Conservation (phyloP, 148 eudicot species). For the Heliosperma pusillum region DNA sequence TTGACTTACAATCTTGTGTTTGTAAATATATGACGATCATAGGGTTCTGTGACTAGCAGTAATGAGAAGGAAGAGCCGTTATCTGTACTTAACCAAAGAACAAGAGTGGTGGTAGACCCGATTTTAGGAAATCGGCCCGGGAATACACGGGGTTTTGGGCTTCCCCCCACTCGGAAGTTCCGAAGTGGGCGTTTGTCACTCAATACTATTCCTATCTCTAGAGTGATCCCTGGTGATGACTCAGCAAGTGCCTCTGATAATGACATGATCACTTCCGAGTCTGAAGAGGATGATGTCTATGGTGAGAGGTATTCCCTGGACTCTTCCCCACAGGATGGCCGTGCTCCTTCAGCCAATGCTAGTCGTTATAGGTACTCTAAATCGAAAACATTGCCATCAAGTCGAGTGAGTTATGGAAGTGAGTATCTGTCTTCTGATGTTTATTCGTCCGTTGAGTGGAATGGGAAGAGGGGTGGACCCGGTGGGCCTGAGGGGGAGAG, state of each 20-base stretch:
- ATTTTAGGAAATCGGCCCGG: conserved; percentile 29
- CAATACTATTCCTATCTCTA: conserved; percentile 45
- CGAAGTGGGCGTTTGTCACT: conserved; percentile 61
- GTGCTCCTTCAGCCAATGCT: conserved; percentile 29
- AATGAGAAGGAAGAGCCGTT: conserved; percentile 42
- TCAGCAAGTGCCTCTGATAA: conserved; percentile 50
- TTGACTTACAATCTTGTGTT: neutral
- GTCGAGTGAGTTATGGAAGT: conserved; percentile 46
- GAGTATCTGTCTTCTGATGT: conserved; percentile 73
- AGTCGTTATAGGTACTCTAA: conserved; percentile 32
- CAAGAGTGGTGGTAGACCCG: conserved; percentile 38
- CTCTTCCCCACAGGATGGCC: conserved; percentile 73
- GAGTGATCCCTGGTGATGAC: conserved; percentile 48
- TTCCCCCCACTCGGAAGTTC: conserved; percentile 65
- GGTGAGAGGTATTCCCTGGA: conserved; percentile 74
- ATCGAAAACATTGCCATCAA: conserved; percentile 28
- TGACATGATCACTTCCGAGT: conserved; percentile 46
- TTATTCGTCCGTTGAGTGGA: conserved; percentile 65
- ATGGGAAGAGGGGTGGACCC: conserved; percentile 35
- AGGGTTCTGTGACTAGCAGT: conserved; percentile 50
- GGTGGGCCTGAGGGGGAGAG: conserved; percentile 36
- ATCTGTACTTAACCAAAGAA: conserved; percentile 37
- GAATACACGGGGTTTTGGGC: conserved; percentile 42
- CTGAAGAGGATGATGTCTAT: conserved; percentile 62
- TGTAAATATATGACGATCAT: conserved; percentile 14